Evolutionary conservation across 2,329 filamentous ascomycete species (phyloP), one percentile per base, ranked within the genome.

Genomic region (Arthrobotrys sphaeroides): DNA sequence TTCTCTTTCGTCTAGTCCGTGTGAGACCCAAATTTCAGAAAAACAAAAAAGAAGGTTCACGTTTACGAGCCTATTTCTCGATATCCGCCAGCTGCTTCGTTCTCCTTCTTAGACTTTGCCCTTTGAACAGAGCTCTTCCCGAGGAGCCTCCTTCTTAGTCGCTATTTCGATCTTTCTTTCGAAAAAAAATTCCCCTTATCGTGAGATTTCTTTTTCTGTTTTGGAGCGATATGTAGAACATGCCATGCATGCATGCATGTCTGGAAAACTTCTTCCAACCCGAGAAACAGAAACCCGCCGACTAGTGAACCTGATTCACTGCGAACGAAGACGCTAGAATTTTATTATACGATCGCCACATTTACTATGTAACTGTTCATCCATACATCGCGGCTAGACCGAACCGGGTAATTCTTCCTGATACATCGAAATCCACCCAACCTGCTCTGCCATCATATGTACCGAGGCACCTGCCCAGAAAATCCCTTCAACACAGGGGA

Each of bases 381-480:
- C 55, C 22, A 38, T 36, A 10, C 20, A 36, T n/a, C n/a, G n/a
- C n/a, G n/a, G 18, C 59, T 59, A 73, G 22, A 43, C 60, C 24
- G 12, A n/a, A 60, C 49, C 40, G 20, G 61, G 69, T 31, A 66
- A 66, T 45, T 53, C 40, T 66, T 22, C 69, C 42, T 73, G 69
- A 57, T 67, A 74, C 70, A 62, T 67, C 55, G 12, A 20, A 31
- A 24, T 47, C 24, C 53, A 43, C 61, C 45, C 40, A 40, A 13
- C n/a, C 42, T 36, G 22, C 22, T 47, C 26, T 53, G 20, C 24
- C 42, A 40, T 26, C 38, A 16, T 40, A 49, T 45, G 70, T 74
- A 74, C 70, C 70, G 70, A 74, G 70, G 70, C 62, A 57, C 43
- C 12, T 49, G 18, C 33, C 51, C 1, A n/a, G n/a, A 60, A 66